A percentile compares a stretch with the other conserved stretches of the same genome.
Conservation (phyloP, 768 basidiomycete genomes). For the Trametes villosa region DNA sequence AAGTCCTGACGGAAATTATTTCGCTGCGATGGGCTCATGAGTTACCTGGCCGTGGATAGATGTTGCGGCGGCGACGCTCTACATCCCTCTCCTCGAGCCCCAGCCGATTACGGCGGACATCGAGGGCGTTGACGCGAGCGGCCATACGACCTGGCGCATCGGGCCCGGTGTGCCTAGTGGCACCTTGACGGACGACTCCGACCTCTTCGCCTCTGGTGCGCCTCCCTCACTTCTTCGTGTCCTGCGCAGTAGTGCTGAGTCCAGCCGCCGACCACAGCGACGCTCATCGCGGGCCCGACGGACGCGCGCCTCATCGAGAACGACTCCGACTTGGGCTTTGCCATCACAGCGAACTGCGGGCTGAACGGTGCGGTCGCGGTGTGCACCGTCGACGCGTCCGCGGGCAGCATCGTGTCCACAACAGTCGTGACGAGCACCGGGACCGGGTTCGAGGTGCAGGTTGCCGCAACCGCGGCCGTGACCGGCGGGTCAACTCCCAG, state of each 20-base stretch:
- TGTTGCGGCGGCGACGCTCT: neutral
- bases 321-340: neutral
- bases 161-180: slow-evolving; percentile 5
- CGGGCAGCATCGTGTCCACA: neutral
- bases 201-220: neutral
- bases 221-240: neutral
- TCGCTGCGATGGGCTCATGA: no score
- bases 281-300: slow-evolving; percentile 6
- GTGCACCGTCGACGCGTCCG: slow-evolving; percentile 9
- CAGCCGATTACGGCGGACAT: neutral
- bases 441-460: slow-evolving; percentile 10
- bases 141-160: slow-evolving; percentile 2
- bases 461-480: neutral
- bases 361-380: slow-evolving; percentile 3
- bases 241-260: neutral
- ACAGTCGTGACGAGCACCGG: neutral
- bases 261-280: neutral
- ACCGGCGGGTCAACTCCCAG: neutral
- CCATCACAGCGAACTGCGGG: slow-evolving; percentile 5
- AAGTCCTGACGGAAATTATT: no score
- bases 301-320: slow-evolving; percentile 13
- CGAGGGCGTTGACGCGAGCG: neutral
- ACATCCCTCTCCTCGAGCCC: neutral
- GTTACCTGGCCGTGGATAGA: neutral
- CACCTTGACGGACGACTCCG: neutral